Evolutionary conservation across 140 eudicot genomes (phyloP).

Genomic region (Senecio squalidus): DNA sequence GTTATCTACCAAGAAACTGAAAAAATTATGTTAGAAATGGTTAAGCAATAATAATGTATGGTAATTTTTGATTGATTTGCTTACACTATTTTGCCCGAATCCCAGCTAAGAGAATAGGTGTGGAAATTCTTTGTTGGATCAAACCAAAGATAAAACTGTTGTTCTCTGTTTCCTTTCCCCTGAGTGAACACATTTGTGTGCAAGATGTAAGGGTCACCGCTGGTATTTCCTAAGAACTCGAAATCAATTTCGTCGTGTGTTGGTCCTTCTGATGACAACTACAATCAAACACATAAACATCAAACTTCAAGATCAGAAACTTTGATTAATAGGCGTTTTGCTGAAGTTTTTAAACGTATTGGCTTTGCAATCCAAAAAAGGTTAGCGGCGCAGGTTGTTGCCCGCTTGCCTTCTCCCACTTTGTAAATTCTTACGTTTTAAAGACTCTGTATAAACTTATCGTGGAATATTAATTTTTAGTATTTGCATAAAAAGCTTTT

Average conservation of each 20-base stretch:
- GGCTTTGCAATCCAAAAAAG: too few relatives aligned
- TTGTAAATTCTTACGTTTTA: too few relatives aligned
- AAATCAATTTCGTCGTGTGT: constrained; percentile 75
- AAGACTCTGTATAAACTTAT: too few relatives aligned
- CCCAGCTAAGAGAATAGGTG: constrained; percentile 68
- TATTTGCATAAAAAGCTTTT: constrained; percentile 13
- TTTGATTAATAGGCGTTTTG: too few relatives aligned
- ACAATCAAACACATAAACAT: constrained; percentile 12
- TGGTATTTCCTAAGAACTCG: constrained; percentile 61
- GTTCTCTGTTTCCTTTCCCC: constrained; percentile 72
- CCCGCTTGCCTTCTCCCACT: too few relatives aligned
- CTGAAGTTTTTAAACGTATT: too few relatives aligned
- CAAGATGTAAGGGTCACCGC: constrained; percentile 57
- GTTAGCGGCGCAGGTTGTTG: too few relatives aligned
- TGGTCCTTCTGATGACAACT: constrained; percentile 72
- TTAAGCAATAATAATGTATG: not conserved
- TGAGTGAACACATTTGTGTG: constrained; percentile 71
- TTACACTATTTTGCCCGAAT: constrained; percentile 56
- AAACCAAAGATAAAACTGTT: constrained; percentile 72
- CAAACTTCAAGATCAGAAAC: not conserved
- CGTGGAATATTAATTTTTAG: too few relatives aligned
- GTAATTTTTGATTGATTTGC: not conserved
- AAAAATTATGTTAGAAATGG: not conserved
- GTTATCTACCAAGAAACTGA: constrained; percentile 65
- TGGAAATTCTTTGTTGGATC: constrained; percentile 75